phyloP scores from a whole-genome alignment of 2,329 filamentous ascomycete species.

The Fusarium duplospermum region DNA sequence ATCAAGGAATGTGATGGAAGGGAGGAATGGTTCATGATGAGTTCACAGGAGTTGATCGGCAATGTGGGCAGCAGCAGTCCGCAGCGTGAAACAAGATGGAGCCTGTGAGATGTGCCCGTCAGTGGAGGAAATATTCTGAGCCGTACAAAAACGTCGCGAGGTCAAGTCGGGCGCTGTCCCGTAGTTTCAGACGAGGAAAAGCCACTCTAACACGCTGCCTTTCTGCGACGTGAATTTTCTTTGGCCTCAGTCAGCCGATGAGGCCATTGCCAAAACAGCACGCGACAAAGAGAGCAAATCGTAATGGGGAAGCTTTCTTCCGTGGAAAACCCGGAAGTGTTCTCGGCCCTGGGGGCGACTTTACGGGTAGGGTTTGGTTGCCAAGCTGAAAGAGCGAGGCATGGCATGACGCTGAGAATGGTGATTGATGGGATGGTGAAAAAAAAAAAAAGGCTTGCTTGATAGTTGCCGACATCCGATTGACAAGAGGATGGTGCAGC shows the following conservation, averaged over 20 bases:
- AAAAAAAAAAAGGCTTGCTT: neutral
- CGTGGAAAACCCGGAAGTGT: conserved; percentile 6
- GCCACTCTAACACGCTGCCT: neutral
- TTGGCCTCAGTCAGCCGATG: neutral
- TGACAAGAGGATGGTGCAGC: neutral
- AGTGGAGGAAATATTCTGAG: neutral
- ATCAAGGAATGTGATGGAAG: conserved; percentile 32
- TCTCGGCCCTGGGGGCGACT: conserved; percentile 12
- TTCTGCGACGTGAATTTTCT: neutral
- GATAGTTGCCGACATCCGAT: neutral
- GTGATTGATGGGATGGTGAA: neutral
- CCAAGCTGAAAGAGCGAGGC: conserved; percentile 18
- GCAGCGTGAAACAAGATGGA: conserved; percentile 13
- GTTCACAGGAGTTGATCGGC: neutral
- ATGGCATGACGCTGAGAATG: conserved; percentile 16
- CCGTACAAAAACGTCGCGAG: neutral
- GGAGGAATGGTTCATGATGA: conserved; percentile 2
- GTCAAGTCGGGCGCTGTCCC: neutral
- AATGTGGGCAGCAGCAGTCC: neutral
- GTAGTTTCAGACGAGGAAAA: neutral
- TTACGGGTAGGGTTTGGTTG: conserved; percentile 21
- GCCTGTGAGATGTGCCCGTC: neutral
- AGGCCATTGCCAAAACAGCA: neutral
- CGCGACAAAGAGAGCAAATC: conserved; percentile 13
- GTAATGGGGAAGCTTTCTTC: neutral